These are phyloP conservation scores for Malus orientalis DNA, from an alignment of 306 rosid species.

Conservation along the genomic window DNA sequence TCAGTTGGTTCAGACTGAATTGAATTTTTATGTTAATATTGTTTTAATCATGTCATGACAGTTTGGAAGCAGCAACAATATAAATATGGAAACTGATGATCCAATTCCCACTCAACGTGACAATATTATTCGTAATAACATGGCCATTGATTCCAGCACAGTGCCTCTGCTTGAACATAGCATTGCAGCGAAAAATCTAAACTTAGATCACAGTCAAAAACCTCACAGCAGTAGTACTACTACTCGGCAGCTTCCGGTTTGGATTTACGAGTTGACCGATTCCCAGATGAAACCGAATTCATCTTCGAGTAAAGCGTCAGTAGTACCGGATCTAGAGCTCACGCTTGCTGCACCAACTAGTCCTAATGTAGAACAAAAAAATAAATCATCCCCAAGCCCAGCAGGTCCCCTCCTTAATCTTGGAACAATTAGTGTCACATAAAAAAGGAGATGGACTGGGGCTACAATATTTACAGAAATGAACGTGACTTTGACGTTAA, in stretches of 20 bases:
- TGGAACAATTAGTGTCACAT: conserved; percentile 53
- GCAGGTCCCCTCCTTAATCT: conserved; percentile 22
- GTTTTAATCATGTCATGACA: conserved; percentile 5
- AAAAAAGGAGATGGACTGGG: neutral
- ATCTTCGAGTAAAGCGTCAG: conserved; percentile 12
- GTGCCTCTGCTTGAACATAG: conserved; percentile 18
- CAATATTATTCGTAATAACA: neutral
- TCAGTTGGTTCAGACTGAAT: neutral
- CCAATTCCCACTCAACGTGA: conserved; percentile 4
- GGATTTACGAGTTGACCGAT: conserved; percentile 37
- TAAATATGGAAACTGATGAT: neutral
- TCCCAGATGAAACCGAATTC: conserved; percentile 22
- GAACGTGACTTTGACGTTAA: conserved; percentile 6
- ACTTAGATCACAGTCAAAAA: conserved; percentile 2
- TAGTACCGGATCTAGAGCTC: conserved; percentile 56
- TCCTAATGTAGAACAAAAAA: conserved; percentile 30
- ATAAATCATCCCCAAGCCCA: conserved; percentile 23
- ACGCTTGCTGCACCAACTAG: conserved; percentile 60
- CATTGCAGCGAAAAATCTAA: conserved; percentile 9
- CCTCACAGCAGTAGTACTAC: conserved; percentile 5
- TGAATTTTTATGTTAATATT: neutral
- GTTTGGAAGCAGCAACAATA: conserved; percentile 39
- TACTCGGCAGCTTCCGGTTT: conserved; percentile 12
- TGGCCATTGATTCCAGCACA: conserved; percentile 1
- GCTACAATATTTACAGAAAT: neutral